Base-by-base conservation (phyloP, 257 asterid genomes). In the Nicotiana otophora region DNA sequence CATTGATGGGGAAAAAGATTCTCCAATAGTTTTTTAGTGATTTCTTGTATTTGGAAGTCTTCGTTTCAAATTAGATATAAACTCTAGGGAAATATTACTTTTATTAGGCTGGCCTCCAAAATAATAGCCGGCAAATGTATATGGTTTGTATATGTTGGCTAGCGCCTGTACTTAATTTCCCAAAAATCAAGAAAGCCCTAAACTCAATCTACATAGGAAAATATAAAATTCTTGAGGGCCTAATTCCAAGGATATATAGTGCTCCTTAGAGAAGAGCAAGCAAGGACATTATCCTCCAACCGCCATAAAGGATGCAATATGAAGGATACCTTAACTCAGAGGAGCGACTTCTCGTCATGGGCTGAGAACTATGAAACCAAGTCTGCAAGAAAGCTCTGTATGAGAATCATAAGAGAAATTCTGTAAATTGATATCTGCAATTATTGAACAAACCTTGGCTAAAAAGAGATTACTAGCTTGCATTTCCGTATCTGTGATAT, bases 361-460 rank as follows among this genome's bases (percentile, higher is more conserved):
- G 97, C 84, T 91, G 98, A 86, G 95, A 90, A 51, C 98, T 94
- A 77, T 91, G 95, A 70, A 94, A 92, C 98, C 98, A 94, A 26
- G 98, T 95, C 98, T 93, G 93, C 65, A 66, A 15, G 57, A 33
- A 81, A 51, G 78, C 34, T 69, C 67, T 4, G 83, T 31, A 31
- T 72, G 42, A 83, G 88, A 60, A 84, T 81, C 65, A 34, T 10
- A 63, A n/a, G 30, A 51, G 82, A 81, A 68, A 14, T 53, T 65
- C 28, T 15, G 12, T 0, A 28, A 70, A 62, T 10, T 42, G 16
- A 57, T 28, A 61, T 30, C 46, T 9, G 69, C 3, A 62, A 28
- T 48, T 51, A 6, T 36, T 15, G 77, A 60, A 69, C 82, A 36
- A 81, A 92, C 97, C 97, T 92, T 92, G 11, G 95, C 97, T 80